These are phyloP conservation scores for Myxozyma mucilagina DNA, from an alignment of 805 yeast species.

Conservation along the genomic window DNA sequence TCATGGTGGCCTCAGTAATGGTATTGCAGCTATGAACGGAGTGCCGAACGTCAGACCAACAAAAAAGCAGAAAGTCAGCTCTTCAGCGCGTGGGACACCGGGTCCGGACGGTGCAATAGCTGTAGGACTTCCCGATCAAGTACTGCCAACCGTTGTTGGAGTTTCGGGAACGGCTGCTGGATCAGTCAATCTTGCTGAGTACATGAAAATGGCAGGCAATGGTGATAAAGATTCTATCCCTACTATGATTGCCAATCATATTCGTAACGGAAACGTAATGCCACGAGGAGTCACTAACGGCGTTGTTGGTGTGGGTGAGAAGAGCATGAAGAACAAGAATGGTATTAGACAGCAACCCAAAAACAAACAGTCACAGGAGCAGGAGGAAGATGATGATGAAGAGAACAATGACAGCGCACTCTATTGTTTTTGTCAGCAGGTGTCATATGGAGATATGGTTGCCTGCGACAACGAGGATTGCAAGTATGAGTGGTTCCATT, in stretches of 20 bases:
- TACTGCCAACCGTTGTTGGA: background rate
- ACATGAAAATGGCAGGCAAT: background rate
- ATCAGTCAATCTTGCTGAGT: background rate
- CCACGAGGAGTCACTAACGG: constrained; percentile 4
- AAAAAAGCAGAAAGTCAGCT: background rate
- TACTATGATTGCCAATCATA: constrained; percentile 21
- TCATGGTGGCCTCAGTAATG: background rate
- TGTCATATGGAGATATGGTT: constrained; percentile 93
- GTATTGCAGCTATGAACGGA: background rate
- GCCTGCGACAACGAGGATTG: constrained; percentile 93
- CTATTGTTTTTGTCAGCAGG: constrained; percentile 92
- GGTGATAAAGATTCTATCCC: constrained; percentile 17
- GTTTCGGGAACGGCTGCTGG: constrained; percentile 3
- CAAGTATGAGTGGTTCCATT: constrained; percentile 93
- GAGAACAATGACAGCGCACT: constrained; percentile 58
- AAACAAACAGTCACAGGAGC: background rate
- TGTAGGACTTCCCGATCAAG: background rate
- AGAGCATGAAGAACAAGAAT: constrained; percentile 10
- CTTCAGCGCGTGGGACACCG: constrained; percentile 5
- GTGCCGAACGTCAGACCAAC: background rate
- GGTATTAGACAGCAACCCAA: constrained; percentile 2
- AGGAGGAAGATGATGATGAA: constrained; percentile 32
- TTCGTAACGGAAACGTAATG: constrained; percentile 16
- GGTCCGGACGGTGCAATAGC: constrained; percentile 2
- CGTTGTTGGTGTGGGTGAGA: background rate